Conservation (phyloP, 306 rosid species). For the Adenanthera pavonina region DNA sequence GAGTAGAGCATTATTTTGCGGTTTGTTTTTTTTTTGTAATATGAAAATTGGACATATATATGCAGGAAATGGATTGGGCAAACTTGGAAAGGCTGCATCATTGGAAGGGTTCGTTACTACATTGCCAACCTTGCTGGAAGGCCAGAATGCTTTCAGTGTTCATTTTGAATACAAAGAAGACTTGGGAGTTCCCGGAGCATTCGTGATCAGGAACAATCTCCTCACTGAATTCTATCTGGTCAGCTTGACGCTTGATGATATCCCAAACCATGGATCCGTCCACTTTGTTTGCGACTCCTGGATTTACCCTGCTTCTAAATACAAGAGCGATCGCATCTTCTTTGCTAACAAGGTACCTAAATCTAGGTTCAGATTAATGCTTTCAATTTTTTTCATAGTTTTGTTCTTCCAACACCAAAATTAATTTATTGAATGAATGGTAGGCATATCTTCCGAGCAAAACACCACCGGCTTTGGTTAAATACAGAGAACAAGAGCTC, state of each 20-base stretch:
- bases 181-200: constrained; percentile 57
- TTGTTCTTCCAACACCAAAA: background rate
- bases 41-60: background rate
- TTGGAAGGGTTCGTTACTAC: constrained; percentile 67
- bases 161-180: constrained; percentile 51
- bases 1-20: too few relatives aligned
- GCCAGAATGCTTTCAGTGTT: constrained; percentile 50
- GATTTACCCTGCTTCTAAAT: constrained; percentile 54
- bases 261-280: constrained; percentile 57
- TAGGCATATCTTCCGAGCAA: constrained; percentile 39
- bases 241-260: constrained; percentile 60
- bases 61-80: constrained; percentile 59
- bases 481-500: constrained; percentile 61
- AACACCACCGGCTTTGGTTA: constrained; percentile 56
- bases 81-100: constrained; percentile 59
- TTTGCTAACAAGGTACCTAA: constrained; percentile 59
- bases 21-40: background rate
- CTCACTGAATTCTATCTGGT: constrained; percentile 64
- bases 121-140: constrained; percentile 49
- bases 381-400: too few relatives aligned
- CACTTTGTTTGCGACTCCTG: constrained; percentile 76
- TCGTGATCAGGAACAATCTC: constrained; percentile 47
- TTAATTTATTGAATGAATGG: background rate
- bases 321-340: constrained; percentile 58
- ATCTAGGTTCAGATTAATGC: too few relatives aligned